A percentile compares a stretch with the other conserved stretches of the same genome.
Evolutionary conservation across 768 basidiomycete genomes (phyloP).

Genomic region (Myochromella boudieri): DNA sequence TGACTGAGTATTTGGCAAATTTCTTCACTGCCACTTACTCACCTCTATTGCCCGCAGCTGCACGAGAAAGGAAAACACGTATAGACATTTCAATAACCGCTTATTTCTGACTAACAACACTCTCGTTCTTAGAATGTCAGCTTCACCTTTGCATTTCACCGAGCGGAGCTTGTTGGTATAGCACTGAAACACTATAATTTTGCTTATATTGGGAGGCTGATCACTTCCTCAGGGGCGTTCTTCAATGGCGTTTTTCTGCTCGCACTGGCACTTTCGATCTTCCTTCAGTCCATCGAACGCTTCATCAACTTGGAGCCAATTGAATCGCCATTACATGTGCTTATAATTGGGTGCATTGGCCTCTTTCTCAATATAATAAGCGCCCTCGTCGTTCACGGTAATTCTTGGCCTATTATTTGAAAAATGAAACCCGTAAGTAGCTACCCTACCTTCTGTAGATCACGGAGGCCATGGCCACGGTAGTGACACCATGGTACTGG

Average conservation of each 20-base stretch:
- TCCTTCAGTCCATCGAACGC: slow-evolving; percentile 49
- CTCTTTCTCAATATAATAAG: slow-evolving; percentile 48
- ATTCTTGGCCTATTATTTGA: neutral
- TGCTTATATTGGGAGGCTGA: slow-evolving; percentile 36
- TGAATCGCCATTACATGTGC: slow-evolving; percentile 40
- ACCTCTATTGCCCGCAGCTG: slow-evolving; percentile 26
- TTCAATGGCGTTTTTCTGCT: slow-evolving; percentile 23
- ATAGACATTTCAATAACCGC: slow-evolving; percentile 14
- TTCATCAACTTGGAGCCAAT: slow-evolving; percentile 49
- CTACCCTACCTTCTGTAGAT: slow-evolving; percentile 26
- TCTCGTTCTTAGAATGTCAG: slow-evolving; percentile 35
- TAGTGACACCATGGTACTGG: slow-evolving; percentile 17
- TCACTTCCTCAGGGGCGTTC: slow-evolving; percentile 6
- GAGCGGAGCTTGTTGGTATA: slow-evolving; percentile 55
- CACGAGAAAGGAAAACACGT: slow-evolving; percentile 45
- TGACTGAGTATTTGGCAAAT: slow-evolving; percentile 3
- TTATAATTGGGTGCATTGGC: slow-evolving; percentile 50
- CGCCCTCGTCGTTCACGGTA: slow-evolving; percentile 49
- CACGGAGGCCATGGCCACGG: slow-evolving; percentile 44
- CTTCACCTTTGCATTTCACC: slow-evolving; percentile 57
- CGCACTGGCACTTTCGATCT: slow-evolving; percentile 52
- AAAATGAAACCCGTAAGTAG: neutral
- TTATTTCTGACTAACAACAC: neutral
- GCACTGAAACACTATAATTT: slow-evolving; percentile 49
- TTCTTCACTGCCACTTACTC: neutral